Evolutionary conservation across 75 land plant species (phyloP), one percentile per base, ranked within the genome.

Genomic region (Selaginella tamariscina): DNA sequence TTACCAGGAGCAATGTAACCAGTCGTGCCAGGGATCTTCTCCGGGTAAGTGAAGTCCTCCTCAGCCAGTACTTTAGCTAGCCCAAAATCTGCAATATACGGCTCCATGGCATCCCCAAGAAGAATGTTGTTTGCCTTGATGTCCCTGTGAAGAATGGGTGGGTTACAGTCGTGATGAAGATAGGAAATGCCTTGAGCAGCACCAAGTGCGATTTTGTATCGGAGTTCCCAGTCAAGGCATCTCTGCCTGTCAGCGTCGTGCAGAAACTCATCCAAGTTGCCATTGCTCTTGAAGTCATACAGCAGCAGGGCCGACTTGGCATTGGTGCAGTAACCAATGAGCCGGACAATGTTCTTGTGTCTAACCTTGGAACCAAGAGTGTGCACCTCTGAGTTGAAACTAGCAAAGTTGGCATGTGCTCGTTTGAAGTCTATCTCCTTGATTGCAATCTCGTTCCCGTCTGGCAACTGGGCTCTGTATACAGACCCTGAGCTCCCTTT

Each of bases 1-100:
- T 39, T 39, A 39, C 49, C 49, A 39, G 49, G 49, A 39, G 49
- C 49, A 39, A 39, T 39, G 49, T 39, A 39, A 15, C 49, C 49
- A 39, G 49, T 39, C 11, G 49, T 39, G 49, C 49, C 49, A 5
- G 49, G 49, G 49, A 39, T 39, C 49, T 39, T 39, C 49, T 15
- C 49, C 49, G 49, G 49, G 49, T 39, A 39, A 5, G 15, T 15
- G 49, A 39, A 39, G 15, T 39, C 49, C 49, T 39, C 49, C 49
- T 39, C 49, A 15, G 49, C 49, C 11, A 39, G 49, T 15, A 39
- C 49, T 15, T 39, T 39, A 15, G 49, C 49, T 15, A 39, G 49
- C 49, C 49, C 49, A 39, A 39, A 39, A 39, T 39, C 49, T 15
- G 49, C 49, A 39, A 39, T 39, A 15, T 39, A 39, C 5, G 49